phyloP scores from a whole-genome alignment of 306 rosid genomes.

The Cyamopsis tetragonoloba region DNA sequence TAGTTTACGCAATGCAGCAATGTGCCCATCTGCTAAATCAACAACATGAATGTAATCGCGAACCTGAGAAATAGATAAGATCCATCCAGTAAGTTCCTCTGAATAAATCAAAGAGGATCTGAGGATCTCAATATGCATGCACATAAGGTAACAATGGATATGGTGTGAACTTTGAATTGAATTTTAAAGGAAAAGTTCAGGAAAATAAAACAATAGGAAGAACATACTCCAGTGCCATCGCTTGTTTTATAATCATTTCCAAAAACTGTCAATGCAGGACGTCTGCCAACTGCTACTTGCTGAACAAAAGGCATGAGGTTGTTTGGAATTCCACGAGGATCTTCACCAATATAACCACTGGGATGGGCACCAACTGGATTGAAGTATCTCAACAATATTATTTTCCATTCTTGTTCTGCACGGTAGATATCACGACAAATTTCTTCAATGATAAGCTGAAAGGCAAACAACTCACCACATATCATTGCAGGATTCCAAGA shows the following conservation, averaged over 20 bases:
- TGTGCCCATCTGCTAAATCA: conserved; percentile 97
- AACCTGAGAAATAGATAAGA: conserved; percentile 54
- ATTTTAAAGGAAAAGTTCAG: neutral
- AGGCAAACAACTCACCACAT: conserved; percentile 20
- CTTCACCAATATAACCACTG: conserved; percentile 92
- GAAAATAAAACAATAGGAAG: neutral
- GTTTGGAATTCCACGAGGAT: conserved; percentile 94
- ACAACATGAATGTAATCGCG: conserved; percentile 95
- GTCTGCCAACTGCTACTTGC: conserved; percentile 98
- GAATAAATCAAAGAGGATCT: conserved; percentile 16
- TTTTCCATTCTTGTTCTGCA: conserved; percentile 78
- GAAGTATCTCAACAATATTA: conserved; percentile 88
- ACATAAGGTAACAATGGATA: neutral
- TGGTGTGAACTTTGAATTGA: neutral
- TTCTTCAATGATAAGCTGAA: conserved; percentile 89
- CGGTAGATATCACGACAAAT: conserved; percentile 62
- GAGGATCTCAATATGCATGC: neutral
- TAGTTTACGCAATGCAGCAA: conserved; percentile 78
- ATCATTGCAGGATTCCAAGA: conserved; percentile 12
- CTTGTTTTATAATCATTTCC: conserved; percentile 83
- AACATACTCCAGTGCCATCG: conserved; percentile 96
- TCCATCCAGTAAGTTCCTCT: conserved; percentile 13
- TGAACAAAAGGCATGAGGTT: conserved; percentile 98
- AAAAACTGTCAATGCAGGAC: conserved; percentile 71
- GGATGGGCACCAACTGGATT: conserved; percentile 98